Evolutionary conservation across 2,329 filamentous ascomycete genomes (phyloP), one percentile per base, ranked within the genome.

Genomic region (Fusarium sarcochroum): DNA sequence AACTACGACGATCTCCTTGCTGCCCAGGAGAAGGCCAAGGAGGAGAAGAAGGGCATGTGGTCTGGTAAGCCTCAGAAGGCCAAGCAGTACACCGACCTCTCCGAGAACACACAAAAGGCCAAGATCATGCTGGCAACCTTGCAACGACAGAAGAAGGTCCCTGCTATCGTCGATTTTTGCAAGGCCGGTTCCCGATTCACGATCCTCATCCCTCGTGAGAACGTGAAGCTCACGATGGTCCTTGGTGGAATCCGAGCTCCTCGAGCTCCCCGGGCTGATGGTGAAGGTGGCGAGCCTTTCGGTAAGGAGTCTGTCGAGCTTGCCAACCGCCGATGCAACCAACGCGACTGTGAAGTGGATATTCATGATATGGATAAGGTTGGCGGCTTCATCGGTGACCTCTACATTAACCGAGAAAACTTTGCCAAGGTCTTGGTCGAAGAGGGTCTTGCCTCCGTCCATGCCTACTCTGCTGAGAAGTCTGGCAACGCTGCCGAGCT

Each of bases 111-210:
- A 8, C 95, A 98, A 79, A 97, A 98, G 82, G 96, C 96, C 67
- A 98, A 98, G 86, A 91, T 97, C 54, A 94, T 97, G 79, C 87
- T 97, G 37, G 92, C 93, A 13, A 90, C 93, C 21, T 86, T 99
- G 32, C 93, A 96, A 65, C 89, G 95, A 54, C 94, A 98, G 79
- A 95, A 93, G 85, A 95, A 93, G 80, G 91, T 98, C 5, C 94
- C 96, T 9, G 96, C 92, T 13, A 86, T 99, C 72, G 94, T 99
- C 41, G 96, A 99, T 80, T 99, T 97, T 79, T 96, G 97, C 84
- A 98, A 98, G 82, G 93, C 94, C n/a, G 96, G 93, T 30, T 97
- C 94, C 40, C 89, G 96, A 71, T 99, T 98, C 80, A 97, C 93
- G 25, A 86, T 99, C 35, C 84, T 99, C 11, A 89, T 99, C 48